Conservation (phyloP, 352 stramenopile genomes). For the Globisporangium irregulare region DNA sequence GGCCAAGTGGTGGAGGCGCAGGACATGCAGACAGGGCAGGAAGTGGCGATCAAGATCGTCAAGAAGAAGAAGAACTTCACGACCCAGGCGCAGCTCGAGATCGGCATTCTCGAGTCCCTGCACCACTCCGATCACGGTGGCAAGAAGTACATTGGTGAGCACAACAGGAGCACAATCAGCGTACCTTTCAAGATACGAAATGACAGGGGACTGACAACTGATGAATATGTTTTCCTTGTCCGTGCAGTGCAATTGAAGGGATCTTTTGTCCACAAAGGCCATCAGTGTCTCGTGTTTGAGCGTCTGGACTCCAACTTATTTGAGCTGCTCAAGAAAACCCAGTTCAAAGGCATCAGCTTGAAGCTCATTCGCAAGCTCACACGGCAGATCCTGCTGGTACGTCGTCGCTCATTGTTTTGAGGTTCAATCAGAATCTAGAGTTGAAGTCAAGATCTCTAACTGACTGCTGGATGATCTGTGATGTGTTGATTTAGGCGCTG, state of each 20-base stretch:
- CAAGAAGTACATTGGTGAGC: slow-evolving; percentile 91
- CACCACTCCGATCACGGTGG: slow-evolving; percentile 77
- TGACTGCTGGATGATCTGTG: not conserved
- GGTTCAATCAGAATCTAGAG: not conserved
- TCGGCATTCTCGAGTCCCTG: slow-evolving; percentile 93
- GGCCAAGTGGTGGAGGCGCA: slow-evolving; percentile 79
- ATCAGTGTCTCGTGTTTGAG: slow-evolving; percentile 99
- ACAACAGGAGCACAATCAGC: not conserved
- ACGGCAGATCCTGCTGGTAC: slow-evolving; percentile 91
- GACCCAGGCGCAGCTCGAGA: slow-evolving; percentile 96
- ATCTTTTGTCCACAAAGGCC: slow-evolving; percentile 94
- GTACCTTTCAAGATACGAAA: not conserved
- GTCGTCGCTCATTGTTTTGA: not conserved
- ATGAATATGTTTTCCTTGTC: not conserved
- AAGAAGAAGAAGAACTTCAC: slow-evolving; percentile 98
- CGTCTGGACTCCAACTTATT: slow-evolving; percentile 96
- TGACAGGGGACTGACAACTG: slow-evolving; percentile 6
- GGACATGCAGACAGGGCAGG: slow-evolving; percentile 64
- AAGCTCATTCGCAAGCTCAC: slow-evolving; percentile 96
- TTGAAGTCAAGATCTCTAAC: slow-evolving; percentile 4
- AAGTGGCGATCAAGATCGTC: slow-evolving; percentile 99
- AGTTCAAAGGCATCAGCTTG: slow-evolving; percentile 90
- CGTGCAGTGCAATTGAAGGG: slow-evolving; percentile 89
- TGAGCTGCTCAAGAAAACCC: slow-evolving; percentile 94
- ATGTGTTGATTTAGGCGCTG: slow-evolving; percentile 38